phyloP scores from a whole-genome alignment of 768 basidiomycete species.

The Agaricus sinodeliciosus region DNA sequence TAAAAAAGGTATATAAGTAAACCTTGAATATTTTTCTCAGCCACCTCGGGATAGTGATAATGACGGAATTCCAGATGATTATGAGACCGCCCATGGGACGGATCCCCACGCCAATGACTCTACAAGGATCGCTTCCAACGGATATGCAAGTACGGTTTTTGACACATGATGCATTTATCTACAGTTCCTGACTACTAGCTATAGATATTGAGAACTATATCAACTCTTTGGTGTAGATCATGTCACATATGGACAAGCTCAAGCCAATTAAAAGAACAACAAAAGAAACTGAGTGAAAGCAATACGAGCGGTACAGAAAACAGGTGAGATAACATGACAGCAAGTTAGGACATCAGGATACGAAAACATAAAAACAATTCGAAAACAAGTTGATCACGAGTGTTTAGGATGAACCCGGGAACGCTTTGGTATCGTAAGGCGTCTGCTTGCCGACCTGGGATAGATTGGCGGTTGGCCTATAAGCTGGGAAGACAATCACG shows the following conservation, averaged over 20 bases:
- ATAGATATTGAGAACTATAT: conserved; percentile 30
- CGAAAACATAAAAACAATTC: neutral
- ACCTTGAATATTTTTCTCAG: conserved; percentile 9
- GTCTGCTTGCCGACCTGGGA: neutral
- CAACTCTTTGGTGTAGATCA: conserved; percentile 23
- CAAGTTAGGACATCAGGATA: neutral
- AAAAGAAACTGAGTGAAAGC: neutral
- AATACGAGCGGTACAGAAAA: neutral
- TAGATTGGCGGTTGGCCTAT: neutral
- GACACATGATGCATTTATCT: neutral
- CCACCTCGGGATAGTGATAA: conserved; percentile 23
- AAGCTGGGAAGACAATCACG: conserved; percentile 3
- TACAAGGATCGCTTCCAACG: conserved; percentile 24
- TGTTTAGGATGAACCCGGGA: neutral
- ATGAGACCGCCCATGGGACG: conserved; percentile 25
- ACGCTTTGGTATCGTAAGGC: neutral
- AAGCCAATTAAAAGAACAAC: neutral
- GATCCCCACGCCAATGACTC: conserved; percentile 25
- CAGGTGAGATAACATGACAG: neutral
- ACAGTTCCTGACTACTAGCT: neutral
- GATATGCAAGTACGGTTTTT: conserved; percentile 25
- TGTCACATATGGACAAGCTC: conserved; percentile 1
- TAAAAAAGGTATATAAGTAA: neutral
- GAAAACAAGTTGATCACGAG: neutral
- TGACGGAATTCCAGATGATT: conserved; percentile 28